Evolutionary conservation across 495 filamentous ascomycete species (phyloP).

Genomic region (Penicillium verhagenii): DNA sequence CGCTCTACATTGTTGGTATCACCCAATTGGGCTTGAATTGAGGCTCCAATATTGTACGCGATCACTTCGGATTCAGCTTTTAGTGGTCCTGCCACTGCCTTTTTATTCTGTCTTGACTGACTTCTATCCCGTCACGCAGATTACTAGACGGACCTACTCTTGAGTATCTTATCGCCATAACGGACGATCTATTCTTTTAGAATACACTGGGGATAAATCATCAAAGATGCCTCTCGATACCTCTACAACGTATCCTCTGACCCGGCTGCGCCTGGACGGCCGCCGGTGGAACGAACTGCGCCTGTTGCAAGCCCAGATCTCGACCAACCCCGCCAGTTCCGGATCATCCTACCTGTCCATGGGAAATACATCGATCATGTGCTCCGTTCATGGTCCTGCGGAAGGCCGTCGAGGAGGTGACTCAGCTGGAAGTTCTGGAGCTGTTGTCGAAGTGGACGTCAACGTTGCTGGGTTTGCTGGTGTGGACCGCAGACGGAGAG

Average conservation of each 20-base stretch:
- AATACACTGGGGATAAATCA: neutral
- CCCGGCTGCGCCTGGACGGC: constrained; percentile 86
- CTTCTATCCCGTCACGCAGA: neutral
- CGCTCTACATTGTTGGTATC: neutral
- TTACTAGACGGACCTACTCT: neutral
- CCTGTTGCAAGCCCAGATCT: constrained; percentile 82
- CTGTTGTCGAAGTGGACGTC: constrained; percentile 77
- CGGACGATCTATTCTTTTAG: neutral
- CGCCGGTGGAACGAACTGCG: constrained; percentile 98
- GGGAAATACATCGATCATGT: constrained; percentile 96
- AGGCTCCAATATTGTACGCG: neutral
- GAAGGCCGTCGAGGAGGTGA: constrained; percentile 59
- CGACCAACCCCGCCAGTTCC: constrained; percentile 85
- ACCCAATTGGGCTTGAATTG: neutral
- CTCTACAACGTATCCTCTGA: constrained; percentile 75
- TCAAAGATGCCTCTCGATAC: constrained; percentile 86
- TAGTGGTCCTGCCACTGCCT: neutral
- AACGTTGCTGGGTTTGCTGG: constrained; percentile 84
- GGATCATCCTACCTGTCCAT: constrained; percentile 89
- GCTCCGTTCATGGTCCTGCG: constrained; percentile 79
- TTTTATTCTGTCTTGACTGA: neutral
- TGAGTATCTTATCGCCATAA: neutral
- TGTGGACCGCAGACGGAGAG: constrained; percentile 76
- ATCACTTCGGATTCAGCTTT: neutral
- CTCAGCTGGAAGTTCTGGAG: constrained; percentile 47